Evolutionary conservation across 176 grass and related monocot genomes (phyloP).

Genomic region (Themeda triandra): DNA sequence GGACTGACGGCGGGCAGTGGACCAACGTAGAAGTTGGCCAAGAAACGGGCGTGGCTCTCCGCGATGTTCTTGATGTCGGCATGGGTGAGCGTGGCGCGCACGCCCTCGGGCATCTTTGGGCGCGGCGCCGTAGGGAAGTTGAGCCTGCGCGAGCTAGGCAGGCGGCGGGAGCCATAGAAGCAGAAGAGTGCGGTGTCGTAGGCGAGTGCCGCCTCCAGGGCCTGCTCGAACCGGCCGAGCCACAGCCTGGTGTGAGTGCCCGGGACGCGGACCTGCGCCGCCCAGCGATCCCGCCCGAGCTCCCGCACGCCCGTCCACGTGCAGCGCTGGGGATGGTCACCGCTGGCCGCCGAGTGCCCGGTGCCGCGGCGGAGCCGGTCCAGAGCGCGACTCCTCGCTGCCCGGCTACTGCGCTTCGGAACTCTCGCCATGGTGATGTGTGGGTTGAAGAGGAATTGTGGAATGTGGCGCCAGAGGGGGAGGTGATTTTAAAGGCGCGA

Average conservation of each 20-base stretch:
- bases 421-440: neutral
- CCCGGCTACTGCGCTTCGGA: neutral
- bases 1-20: neutral
- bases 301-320: slow-evolving; percentile 17
- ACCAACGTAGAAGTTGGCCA: neutral
- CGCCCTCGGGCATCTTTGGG: neutral
- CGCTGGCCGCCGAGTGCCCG: neutral
- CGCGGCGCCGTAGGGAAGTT: slow-evolving; percentile 22
- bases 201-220: slow-evolving; percentile 18
- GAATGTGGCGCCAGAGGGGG: neutral
- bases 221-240: slow-evolving; percentile 14
- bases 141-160: neutral
- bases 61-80: slow-evolving; percentile 22
- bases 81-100: neutral
- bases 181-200: slow-evolving; percentile 34
- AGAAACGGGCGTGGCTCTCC: neutral
- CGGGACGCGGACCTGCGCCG: slow-evolving; percentile 39
- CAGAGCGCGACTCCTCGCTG: neutral
- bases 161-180: neutral
- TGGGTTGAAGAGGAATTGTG: neutral
- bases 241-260: neutral
- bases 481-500: neutral
- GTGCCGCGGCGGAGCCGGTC: neutral
- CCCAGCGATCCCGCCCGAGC: neutral
- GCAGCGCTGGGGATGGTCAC: neutral